These are phyloP conservation scores for Isoetes taiwanensis DNA, from an alignment of 75 land plant species.

Conservation along the genomic window DNA sequence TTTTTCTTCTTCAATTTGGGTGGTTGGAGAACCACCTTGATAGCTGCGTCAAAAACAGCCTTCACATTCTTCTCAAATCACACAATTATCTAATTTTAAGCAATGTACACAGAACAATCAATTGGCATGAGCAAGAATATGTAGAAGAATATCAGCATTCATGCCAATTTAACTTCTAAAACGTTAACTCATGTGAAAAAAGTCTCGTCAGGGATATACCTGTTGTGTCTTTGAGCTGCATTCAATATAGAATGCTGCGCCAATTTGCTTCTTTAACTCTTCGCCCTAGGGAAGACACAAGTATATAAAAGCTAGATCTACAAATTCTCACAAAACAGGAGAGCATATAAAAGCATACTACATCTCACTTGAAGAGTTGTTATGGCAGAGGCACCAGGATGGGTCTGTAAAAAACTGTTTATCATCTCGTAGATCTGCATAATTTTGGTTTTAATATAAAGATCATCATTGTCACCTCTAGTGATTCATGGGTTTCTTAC, in stretches of 20 bases:
- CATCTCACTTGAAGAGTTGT: conserved; percentile 54
- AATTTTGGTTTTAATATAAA: too few species aligned
- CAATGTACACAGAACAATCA: too few species aligned
- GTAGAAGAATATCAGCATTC: too few species aligned
- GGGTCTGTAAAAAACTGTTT: conserved; percentile 54
- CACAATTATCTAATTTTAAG: too few species aligned
- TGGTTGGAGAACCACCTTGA: conserved; percentile 43
- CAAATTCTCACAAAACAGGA: too few species aligned
- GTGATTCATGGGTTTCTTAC: not conserved
- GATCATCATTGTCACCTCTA: not conserved
- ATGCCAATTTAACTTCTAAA: too few species aligned
- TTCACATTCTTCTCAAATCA: conserved; percentile 82
- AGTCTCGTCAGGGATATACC: too few species aligned
- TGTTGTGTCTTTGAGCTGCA: conserved; percentile 9
- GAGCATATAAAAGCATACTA: too few species aligned
- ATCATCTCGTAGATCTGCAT: conserved; percentile 66
- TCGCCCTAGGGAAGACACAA: too few species aligned
- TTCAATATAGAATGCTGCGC: conserved; percentile 1
- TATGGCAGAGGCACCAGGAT: conserved; percentile 56
- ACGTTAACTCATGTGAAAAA: too few species aligned
- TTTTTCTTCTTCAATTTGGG: conserved; percentile 44
- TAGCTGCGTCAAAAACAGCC: conserved; percentile 61
- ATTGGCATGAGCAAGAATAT: too few species aligned
- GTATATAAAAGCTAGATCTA: too few species aligned
- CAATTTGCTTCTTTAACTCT: conserved; percentile 6